Evolutionary conservation across 495 filamentous ascomycete species (phyloP).

Genomic region (Clohesyomyces aquaticus): DNA sequence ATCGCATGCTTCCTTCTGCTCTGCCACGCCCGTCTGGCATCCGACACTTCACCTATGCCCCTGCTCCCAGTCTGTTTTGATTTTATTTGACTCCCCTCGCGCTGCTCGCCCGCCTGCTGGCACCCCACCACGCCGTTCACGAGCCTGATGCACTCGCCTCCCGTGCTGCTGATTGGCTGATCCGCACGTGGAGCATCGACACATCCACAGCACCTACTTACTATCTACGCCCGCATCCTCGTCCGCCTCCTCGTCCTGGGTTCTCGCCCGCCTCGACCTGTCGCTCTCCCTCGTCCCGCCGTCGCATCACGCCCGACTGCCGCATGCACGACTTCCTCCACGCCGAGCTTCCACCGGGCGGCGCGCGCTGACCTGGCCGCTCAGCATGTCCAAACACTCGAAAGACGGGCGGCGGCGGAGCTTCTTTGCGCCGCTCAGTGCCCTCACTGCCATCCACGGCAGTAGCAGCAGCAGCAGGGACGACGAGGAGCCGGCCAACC

Average conservation of each 20-base stretch:
- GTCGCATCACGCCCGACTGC: neutral
- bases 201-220: neutral
- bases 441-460: slow-evolving; percentile 31
- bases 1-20: neutral
- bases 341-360: slow-evolving; percentile 27
- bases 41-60: neutral
- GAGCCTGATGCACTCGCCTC: neutral
- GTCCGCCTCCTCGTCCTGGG: neutral
- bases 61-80: no score
- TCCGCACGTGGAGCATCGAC: slow-evolving; percentile 1
- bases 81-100: no score
- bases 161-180: slow-evolving; percentile 23
- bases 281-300: neutral
- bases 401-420: slow-evolving; percentile 40
- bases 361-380: slow-evolving; percentile 3
- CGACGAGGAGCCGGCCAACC: slow-evolving; percentile 31
- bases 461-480: slow-evolving; percentile 36
- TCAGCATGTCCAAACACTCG: slow-evolving; percentile 43
- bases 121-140: no score
- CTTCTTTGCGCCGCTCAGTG: slow-evolving; percentile 39
- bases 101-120: no score
- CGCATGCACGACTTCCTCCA: neutral
- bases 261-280: neutral
- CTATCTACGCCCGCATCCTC: neutral
- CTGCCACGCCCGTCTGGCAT: neutral